Evolutionary conservation across 2,329 filamentous ascomycete genomes (phyloP), one percentile per base, ranked within the genome.

Genomic region (Dothideomycetes sp.): DNA sequence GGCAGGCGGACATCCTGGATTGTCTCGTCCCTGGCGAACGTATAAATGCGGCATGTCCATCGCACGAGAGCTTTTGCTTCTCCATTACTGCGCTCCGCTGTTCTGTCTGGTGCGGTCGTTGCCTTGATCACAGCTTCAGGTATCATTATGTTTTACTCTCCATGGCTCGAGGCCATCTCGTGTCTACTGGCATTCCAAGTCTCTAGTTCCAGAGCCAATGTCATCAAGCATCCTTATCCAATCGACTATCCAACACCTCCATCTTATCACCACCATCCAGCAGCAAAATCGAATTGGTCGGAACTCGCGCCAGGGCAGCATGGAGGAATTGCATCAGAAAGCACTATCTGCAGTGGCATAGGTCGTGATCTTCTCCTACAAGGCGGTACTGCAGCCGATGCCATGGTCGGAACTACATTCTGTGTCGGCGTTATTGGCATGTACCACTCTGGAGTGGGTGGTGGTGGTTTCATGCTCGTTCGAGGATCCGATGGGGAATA

Each of bases 391-490:
- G 68, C 68, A 13, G 68, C 67, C 6, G 68, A 71, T 56, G 64
- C 64, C 4, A 51, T 68, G 52, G 65, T 69, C 6, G 67, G 64
- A 4, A 69, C 67, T 3, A 58, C 62, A 4, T 57, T 67, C 29
- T 71, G 68, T 45, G 59, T 70, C 5, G 68, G 68, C 1, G 64
- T 68, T 0, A 56, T 69, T 23, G 65, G 65, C 42, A 69, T 69
- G 64, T 68, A 69, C 46, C 59, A 57, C 35, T 59, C 64, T 28
- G 88, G 89, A 12, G 82, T 95, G 45, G 88, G 84, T 15, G 89
- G 89, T 5, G 89, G 89, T 28, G 89, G 89, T 2, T 96, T 96
- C 63, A 83, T 87, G 72, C 69, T 94, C 4, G 75, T 94, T 4
- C 78, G 84, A 33, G 71, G 76, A 23, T 64, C 75, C 12, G 68